phyloP scores from a whole-genome alignment of 1,139 yeast species.

The Yamadazyma sp. region DNA sequence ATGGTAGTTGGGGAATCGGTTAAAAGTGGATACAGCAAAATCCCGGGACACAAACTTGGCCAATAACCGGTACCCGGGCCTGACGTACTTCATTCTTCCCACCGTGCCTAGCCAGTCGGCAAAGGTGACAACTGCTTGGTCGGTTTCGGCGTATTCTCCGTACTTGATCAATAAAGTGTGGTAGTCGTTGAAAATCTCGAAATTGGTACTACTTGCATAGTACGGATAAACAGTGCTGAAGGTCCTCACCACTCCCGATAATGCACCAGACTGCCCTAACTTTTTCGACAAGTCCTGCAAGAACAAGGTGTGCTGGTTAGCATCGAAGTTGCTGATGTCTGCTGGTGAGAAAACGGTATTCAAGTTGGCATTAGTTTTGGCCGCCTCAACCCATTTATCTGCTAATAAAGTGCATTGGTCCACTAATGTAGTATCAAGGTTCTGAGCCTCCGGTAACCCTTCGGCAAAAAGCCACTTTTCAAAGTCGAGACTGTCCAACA shows the following conservation, averaged over 20 bases:
- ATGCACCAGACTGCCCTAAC: conserved; percentile 13
- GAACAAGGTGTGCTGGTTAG: conserved; percentile 37
- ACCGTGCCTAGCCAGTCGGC: conserved; percentile 42
- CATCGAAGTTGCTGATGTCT: conserved; percentile 28
- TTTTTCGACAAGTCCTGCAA: conserved; percentile 30
- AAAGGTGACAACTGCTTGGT: conserved; percentile 22
- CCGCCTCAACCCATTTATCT: conserved; percentile 24
- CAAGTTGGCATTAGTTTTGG: neutral
- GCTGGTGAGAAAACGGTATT: conserved; percentile 2
- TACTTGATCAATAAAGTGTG: conserved; percentile 30
- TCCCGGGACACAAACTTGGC: conserved; percentile 26
- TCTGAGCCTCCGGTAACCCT: conserved; percentile 33
- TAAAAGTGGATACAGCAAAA: conserved; percentile 30
- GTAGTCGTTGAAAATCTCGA: conserved; percentile 35
- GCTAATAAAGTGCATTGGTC: conserved; percentile 28
- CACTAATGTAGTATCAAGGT: conserved; percentile 32
- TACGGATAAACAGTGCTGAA: conserved; percentile 19
- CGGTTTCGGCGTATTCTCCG: conserved; percentile 21
- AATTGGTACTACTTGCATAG: conserved; percentile 26
- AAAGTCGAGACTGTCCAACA: conserved; percentile 77
- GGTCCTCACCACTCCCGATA: neutral
- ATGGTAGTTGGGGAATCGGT: conserved; percentile 29
- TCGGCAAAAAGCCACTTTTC: conserved; percentile 43
- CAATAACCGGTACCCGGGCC: conserved; percentile 40
- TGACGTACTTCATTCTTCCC: conserved; percentile 45